These are phyloP conservation scores for Rhodomyrtus tomentosa DNA, from an alignment of 345 rosid species.

Conservation along the genomic window DNA sequence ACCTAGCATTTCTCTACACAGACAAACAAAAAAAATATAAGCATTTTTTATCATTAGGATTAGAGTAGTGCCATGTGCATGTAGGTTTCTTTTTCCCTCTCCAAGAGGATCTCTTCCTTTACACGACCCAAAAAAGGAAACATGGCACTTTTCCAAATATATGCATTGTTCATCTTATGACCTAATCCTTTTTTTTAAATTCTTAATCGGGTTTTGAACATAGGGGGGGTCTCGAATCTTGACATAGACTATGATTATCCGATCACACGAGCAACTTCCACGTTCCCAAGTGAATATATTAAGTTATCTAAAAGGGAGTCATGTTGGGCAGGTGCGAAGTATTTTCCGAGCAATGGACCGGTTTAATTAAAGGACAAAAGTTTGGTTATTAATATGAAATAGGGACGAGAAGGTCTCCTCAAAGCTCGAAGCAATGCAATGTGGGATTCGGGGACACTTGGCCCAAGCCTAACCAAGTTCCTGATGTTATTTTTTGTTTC, in stretches of 20 bases:
- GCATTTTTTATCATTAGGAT: background rate
- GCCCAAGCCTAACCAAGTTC: background rate
- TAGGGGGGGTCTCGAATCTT: background rate
- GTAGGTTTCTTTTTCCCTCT: background rate
- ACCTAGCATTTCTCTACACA: background rate
- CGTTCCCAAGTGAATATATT: background rate
- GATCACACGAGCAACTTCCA: background rate
- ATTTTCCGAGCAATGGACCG: background rate
- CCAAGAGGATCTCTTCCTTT: background rate
- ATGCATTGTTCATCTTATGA: background rate
- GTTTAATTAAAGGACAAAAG: background rate
- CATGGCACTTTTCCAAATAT: background rate
- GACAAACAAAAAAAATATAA: too few relatives aligned
- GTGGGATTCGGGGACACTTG: background rate
- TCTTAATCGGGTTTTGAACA: background rate
- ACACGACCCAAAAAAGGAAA: background rate
- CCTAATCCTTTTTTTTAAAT: background rate
- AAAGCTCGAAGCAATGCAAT: background rate
- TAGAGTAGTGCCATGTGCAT: background rate
- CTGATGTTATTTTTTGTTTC: background rate
- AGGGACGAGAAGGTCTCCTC: background rate
- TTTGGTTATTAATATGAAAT: background rate
- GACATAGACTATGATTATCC: background rate
- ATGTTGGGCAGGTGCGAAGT: background rate
- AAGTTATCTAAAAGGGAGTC: background rate